These are phyloP conservation scores for Malus hybrid DNA, from an alignment of 331 rosid species.

Conservation along the genomic window DNA sequence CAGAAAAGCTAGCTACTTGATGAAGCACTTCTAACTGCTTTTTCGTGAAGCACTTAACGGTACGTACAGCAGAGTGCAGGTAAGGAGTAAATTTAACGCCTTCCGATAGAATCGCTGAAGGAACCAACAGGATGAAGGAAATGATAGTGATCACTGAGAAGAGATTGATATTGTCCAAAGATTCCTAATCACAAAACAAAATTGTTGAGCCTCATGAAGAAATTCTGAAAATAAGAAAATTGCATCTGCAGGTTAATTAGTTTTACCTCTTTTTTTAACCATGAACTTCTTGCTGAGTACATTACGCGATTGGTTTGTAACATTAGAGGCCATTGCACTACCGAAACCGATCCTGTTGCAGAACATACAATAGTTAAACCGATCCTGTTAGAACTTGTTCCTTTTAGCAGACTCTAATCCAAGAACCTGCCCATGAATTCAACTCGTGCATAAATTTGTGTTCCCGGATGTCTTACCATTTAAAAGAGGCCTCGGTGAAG, in stretches of 20 bases:
- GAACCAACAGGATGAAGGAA: slow-evolving; percentile 63
- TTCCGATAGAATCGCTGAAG: slow-evolving; percentile 57
- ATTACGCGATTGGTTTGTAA: slow-evolving; percentile 83
- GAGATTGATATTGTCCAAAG: slow-evolving; percentile 79
- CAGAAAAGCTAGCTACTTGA: neutral
- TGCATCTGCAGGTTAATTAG: neutral
- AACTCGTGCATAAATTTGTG: neutral
- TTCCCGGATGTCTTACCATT: slow-evolving; percentile 51
- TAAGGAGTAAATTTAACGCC: slow-evolving; percentile 68
- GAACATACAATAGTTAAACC: neutral
- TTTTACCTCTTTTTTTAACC: slow-evolving; percentile 59
- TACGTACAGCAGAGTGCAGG: slow-evolving; percentile 64
- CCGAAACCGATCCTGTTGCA: slow-evolving; percentile 73
- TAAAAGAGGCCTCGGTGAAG: slow-evolving; percentile 82
- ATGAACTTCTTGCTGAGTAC: slow-evolving; percentile 81
- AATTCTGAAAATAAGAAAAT: neutral
- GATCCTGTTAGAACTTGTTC: neutral
- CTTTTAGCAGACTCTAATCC: neutral
- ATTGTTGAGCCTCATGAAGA: neutral
- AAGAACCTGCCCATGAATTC: neutral
- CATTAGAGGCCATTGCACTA: slow-evolving; percentile 88
- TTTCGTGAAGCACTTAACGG: too few relatives aligned
- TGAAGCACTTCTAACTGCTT: too few relatives aligned
- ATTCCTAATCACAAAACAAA: slow-evolving; percentile 41
- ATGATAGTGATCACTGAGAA: slow-evolving; percentile 72